Evolutionary conservation across 352 stramenopile species (phyloP), one percentile per base, ranked within the genome.

Genomic region (Pythium aristosporum): DNA sequence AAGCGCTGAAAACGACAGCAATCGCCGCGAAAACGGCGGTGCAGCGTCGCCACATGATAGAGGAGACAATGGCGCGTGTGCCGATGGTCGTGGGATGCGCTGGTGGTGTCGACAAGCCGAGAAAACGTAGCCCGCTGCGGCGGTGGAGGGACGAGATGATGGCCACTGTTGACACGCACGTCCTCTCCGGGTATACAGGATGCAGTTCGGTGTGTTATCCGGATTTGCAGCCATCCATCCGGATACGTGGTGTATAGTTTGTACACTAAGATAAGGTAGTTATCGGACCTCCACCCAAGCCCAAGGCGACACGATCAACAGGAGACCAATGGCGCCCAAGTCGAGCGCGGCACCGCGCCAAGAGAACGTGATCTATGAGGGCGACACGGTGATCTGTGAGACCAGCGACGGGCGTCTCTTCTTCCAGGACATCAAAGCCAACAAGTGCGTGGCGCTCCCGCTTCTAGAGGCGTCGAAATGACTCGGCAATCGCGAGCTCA

Each of bases 351-450:
- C 65, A 18, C 23, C 50, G 61, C 80, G 80, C 56, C 53, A 79
- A 55, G 71, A 77, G 37, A 90, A 92, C 57, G 70, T 91, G 61
- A 95, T 95, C 61, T 88, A 91, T 72, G 86, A 93, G 49, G 84
- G 84, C 60, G 86, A 95, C 70, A 93, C 86, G 1, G 84, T 95
- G 20, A 91, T 95, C 66, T 95, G 86, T 63, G 77, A 95, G 68
- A 93, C 84, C 10, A 93, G 84, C 58, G 86, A 95, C 34, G 84
- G 81, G 10, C 80, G 86, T 36, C 85, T 92, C 71, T 95, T 95
- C 75, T 95, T 95, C 69, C 82, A 92, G 68, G 67, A 75, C 51
- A 73, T 91, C 67, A 79, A 77, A 25, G 82, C 79, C 63, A 80
- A 88, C 71, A 79, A 87, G 84, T 91, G 57, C 50, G 81, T 67